Conservation (phyloP, 805 yeast species). For the Candida silvatica region DNA sequence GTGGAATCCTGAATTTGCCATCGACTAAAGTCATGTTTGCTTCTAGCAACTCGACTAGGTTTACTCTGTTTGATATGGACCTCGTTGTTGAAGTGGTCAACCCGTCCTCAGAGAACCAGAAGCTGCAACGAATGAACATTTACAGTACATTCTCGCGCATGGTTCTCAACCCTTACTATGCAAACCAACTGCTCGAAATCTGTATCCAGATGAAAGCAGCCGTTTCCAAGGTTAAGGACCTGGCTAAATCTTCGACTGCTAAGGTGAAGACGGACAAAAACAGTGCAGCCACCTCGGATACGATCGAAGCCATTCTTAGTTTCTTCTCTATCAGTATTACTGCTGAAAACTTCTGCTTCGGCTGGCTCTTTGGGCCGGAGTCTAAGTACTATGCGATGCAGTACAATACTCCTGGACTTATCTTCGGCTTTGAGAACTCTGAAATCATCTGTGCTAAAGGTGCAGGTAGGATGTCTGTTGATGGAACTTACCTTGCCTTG, state of each 20-base stretch:
- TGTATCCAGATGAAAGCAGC: constrained; percentile 6
- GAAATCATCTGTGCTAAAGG: constrained; percentile 55
- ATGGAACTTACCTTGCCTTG: constrained; percentile 62
- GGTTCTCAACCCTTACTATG: constrained; percentile 41
- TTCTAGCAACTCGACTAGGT: constrained; percentile 27
- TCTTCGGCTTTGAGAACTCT: constrained; percentile 67
- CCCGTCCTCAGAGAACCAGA: constrained; percentile 19
- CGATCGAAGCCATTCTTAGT: constrained; percentile 17
- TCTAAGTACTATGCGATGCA: constrained; percentile 14
- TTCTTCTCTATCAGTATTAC: constrained; percentile 48
- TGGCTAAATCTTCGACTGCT: not conserved
- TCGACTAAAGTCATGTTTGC: constrained; percentile 29
- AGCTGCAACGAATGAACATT: constrained; percentile 41
- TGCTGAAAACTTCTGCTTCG: constrained; percentile 61
- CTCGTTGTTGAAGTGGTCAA: constrained; percentile 35
- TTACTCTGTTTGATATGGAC: constrained; percentile 38
- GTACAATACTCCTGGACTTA: constrained; percentile 50
- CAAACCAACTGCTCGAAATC: constrained; percentile 16
- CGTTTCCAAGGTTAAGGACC: not conserved
- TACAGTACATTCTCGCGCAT: constrained; percentile 52
- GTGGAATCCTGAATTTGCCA: constrained; percentile 34
- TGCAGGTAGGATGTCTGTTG: constrained; percentile 59
- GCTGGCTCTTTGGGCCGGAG: constrained; percentile 61
- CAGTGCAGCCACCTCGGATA: constrained; percentile 6
- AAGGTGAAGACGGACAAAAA: constrained; percentile 1